These are phyloP conservation scores for Taphrina wiesneri DNA, from an alignment of 1,139 yeast genomes.

Conservation along the genomic window DNA sequence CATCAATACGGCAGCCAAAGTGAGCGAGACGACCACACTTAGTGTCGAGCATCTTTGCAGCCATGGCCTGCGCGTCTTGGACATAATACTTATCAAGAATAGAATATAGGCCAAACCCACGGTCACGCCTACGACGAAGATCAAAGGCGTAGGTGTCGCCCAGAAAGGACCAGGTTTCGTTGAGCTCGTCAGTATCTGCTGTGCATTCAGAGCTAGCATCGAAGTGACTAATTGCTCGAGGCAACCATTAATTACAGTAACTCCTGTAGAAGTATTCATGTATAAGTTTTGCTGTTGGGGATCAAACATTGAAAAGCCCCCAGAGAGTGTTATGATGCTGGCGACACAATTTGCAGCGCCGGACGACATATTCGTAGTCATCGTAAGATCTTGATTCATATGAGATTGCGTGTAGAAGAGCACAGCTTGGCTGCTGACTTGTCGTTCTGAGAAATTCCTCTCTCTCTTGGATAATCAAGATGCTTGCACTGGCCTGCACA, in stretches of 20 bases:
- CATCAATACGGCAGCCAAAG: conserved; percentile 43
- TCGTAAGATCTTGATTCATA: neutral
- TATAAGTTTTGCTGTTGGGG: neutral
- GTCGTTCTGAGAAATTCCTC: no score
- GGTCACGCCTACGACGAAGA: conserved; percentile 45
- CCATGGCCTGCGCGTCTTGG: conserved; percentile 45
- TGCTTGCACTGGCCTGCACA: no score
- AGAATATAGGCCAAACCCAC: conserved; percentile 47
- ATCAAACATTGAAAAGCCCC: conserved; percentile 11
- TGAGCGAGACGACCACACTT: conserved; percentile 44
- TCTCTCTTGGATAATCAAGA: no score
- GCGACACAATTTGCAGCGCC: neutral
- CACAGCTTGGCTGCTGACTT: no score
- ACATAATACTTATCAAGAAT: conserved; percentile 43
- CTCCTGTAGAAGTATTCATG: neutral
- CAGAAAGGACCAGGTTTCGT: conserved; percentile 43
- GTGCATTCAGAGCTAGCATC: neutral
- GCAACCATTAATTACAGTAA: conserved; percentile 16
- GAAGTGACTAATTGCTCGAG: neutral
- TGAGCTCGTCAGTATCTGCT: neutral
- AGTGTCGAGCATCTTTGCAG: conserved; percentile 46
- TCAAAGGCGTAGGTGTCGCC: conserved; percentile 46
- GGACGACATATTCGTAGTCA: neutral
- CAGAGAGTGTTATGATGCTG: conserved; percentile 4
- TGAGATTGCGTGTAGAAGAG: no score